Conservation (phyloP, 2,329 filamentous ascomycete species). For the Coniella vitis region DNA sequence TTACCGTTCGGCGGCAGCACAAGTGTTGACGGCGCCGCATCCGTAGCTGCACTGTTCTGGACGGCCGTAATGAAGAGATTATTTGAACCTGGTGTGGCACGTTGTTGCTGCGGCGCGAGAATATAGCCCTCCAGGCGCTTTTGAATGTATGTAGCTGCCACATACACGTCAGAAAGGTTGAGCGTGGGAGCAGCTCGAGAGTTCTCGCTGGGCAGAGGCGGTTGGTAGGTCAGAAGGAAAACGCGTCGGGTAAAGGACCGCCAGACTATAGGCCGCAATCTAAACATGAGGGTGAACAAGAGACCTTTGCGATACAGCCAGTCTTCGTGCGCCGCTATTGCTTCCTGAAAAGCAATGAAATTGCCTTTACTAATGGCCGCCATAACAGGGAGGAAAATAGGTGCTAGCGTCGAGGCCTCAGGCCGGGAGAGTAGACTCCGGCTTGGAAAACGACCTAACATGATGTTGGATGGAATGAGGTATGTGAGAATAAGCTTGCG, state of each 20-base stretch:
- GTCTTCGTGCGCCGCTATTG: conserved; percentile 55
- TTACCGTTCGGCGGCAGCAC: conserved; percentile 42
- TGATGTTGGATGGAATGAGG: conserved; percentile 74
- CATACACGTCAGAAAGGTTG: conserved; percentile 61
- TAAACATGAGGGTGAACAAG: conserved; percentile 66
- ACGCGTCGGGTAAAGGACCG: conserved; percentile 70
- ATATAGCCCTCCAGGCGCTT: conserved; percentile 53
- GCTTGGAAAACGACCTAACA: conserved; percentile 78
- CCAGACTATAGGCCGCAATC: conserved; percentile 78
- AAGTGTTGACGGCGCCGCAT: conserved; percentile 30
- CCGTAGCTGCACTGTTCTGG: conserved; percentile 35
- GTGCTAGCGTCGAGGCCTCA: conserved; percentile 57
- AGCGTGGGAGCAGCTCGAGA: conserved; percentile 65
- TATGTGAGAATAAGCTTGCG: conserved; percentile 75
- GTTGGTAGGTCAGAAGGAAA: conserved; percentile 72
- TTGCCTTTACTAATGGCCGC: conserved; percentile 66
- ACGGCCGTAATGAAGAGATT: conserved; percentile 46
- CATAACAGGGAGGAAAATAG: conserved; percentile 68
- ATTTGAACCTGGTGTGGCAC: conserved; percentile 37
- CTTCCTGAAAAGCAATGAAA: conserved; percentile 63
- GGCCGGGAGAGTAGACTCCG: conserved; percentile 57
- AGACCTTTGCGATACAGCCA: conserved; percentile 76
- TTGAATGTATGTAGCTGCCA: conserved; percentile 59
- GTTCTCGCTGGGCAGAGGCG: conserved; percentile 44
- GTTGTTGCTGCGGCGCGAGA: conserved; percentile 28